These are phyloP conservation scores for Globisporangium solare DNA, from an alignment of 352 stramenopile species.

Conservation along the genomic window DNA sequence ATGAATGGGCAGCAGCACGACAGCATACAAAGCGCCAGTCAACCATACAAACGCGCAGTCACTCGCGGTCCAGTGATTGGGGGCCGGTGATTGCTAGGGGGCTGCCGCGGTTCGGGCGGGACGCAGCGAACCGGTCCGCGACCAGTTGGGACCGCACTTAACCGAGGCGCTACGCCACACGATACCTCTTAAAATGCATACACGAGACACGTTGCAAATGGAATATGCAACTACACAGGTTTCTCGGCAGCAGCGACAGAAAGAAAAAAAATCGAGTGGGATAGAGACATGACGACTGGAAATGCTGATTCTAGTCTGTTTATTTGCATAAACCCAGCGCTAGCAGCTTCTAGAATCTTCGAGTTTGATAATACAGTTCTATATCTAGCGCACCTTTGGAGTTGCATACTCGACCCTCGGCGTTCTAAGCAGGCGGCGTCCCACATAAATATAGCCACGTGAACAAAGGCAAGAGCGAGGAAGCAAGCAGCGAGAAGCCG, in stretches of 20 bases:
- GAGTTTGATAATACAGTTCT: too few species aligned
- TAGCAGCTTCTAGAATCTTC: too few species aligned
- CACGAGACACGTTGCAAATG: not conserved
- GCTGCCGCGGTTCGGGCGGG: constrained; percentile 1
- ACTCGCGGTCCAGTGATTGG: constrained; percentile 6
- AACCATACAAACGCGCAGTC: constrained; percentile 50
- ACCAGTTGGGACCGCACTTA: constrained; percentile 1
- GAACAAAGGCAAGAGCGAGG: constrained; percentile 7
- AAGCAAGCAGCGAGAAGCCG: not conserved
- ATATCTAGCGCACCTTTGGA: too few species aligned
- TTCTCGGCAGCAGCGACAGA: not conserved
- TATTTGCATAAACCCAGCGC: too few species aligned
- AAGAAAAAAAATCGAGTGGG: too few species aligned
- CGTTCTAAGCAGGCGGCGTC: too few species aligned
- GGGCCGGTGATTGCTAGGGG: not conserved
- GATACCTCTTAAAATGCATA: not conserved
- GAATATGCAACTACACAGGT: not conserved
- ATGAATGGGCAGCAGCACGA: constrained; percentile 81
- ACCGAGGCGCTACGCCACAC: not conserved
- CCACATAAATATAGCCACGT: constrained; percentile 1
- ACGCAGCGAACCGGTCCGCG: not conserved
- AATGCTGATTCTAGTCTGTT: too few species aligned
- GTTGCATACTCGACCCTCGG: too few species aligned
- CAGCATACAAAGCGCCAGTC: constrained; percentile 54
- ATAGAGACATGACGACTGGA: not conserved